Conservation (phyloP, 1,139 yeast genomes). For the Meyerozyma sp. region DNA sequence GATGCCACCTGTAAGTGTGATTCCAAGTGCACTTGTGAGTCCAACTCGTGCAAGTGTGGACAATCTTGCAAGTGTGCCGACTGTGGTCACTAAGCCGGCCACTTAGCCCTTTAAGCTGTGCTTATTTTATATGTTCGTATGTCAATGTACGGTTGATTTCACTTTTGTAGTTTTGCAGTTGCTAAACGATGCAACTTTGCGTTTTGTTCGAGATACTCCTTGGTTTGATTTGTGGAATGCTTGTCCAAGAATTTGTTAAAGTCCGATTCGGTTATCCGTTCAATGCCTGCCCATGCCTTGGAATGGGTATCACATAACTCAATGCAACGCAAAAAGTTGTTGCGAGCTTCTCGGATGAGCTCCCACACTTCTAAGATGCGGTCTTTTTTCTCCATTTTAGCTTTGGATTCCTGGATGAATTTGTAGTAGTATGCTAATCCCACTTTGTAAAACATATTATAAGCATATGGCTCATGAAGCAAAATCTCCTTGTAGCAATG, state of each 20-base stretch:
- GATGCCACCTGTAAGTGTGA: background rate
- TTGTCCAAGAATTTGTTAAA: slow-evolving; percentile 1
- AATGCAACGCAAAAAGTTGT: slow-evolving; percentile 61
- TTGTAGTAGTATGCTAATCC: slow-evolving; percentile 33
- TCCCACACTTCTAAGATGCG: slow-evolving; percentile 12
- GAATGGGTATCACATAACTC: slow-evolving; percentile 69
- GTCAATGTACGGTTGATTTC: background rate
- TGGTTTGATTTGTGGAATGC: slow-evolving; percentile 3
- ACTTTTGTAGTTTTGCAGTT: background rate
- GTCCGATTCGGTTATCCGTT: slow-evolving; percentile 24
- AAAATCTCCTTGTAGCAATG: slow-evolving; percentile 67
- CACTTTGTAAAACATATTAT: slow-evolving; percentile 59
- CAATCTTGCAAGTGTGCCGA: background rate
- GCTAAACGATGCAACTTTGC: background rate
- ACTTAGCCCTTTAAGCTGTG: too few species aligned
- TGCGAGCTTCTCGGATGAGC: slow-evolving; percentile 33
- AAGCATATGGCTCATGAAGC: slow-evolving; percentile 65
- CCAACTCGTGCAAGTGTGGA: slow-evolving; percentile 1
- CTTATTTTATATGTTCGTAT: background rate
- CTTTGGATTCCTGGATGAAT: slow-evolving; percentile 10
- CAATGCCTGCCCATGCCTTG: slow-evolving; percentile 76
- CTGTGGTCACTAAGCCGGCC: background rate
- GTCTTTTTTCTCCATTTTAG: slow-evolving; percentile 13
- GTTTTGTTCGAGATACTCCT: slow-evolving; percentile 3
- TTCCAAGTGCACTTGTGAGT: background rate